Evolutionary conservation across 805 yeast species (phyloP).

Genomic region (Suhomyces xylopsoci): DNA sequence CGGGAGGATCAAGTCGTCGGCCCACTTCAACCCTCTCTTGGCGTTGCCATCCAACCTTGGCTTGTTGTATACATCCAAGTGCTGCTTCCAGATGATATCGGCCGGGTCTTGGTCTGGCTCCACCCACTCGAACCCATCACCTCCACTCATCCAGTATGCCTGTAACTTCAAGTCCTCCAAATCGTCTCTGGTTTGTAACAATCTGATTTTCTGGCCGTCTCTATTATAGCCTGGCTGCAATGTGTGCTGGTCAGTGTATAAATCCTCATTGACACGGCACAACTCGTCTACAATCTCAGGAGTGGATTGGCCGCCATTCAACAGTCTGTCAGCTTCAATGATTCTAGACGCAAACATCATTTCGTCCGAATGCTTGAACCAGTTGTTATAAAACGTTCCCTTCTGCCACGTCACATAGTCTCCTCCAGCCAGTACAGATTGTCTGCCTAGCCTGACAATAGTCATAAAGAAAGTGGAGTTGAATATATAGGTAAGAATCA

Average conservation of each 20-base stretch:
- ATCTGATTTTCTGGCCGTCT: constrained; percentile 38
- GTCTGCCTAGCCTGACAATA: constrained; percentile 40
- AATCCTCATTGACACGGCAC: constrained; percentile 29
- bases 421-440: constrained; percentile 43
- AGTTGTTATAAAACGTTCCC: constrained; percentile 61
- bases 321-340: constrained; percentile 60
- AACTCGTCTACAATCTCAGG: constrained; percentile 35
- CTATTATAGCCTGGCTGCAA: constrained; percentile 34
- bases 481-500: constrained; percentile 37
- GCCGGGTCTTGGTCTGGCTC: constrained; percentile 93
- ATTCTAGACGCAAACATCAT: constrained; percentile 62
- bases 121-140: constrained; percentile 84
- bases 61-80: constrained; percentile 21
- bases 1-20: constrained; percentile 30
- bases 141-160: constrained; percentile 85
- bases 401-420: constrained; percentile 57
- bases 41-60: constrained; percentile 15
- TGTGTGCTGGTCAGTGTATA: constrained; percentile 20
- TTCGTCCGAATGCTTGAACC: constrained; percentile 67
- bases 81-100: constrained; percentile 45
- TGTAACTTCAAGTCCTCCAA: constrained; percentile 66
- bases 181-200: constrained; percentile 41
- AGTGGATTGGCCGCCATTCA: constrained; percentile 42
- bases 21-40: constrained; percentile 33
- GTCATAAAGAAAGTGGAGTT: constrained; percentile 42